These are phyloP conservation scores for Backusella circina DNA, from an alignment of 192 early-diverging fungal genomes.

Conservation along the genomic window DNA sequence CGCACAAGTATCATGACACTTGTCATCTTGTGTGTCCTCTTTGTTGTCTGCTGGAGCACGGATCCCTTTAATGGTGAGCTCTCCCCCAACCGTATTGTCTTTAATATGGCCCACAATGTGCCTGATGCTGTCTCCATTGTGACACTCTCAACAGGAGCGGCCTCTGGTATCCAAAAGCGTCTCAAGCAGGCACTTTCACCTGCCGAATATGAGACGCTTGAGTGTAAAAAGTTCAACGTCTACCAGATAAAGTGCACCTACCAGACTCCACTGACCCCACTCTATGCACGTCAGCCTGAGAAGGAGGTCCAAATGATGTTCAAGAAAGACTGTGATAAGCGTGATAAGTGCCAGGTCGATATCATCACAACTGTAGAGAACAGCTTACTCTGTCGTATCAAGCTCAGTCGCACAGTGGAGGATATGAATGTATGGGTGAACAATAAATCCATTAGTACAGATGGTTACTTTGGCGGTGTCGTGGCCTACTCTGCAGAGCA, in stretches of 20 bases:
- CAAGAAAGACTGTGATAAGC: not conserved
- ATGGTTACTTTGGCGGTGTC: constrained; percentile 4
- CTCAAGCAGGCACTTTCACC: constrained; percentile 16
- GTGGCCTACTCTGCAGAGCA: not conserved
- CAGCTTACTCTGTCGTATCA: constrained; percentile 33
- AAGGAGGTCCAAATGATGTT: not conserved
- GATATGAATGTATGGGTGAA: constrained; percentile 10
- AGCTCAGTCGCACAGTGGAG: constrained; percentile 15
- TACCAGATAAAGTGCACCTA: constrained; percentile 11
- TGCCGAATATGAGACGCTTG: not conserved
- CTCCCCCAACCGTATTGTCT: constrained; percentile 45
- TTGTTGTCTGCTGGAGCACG: constrained; percentile 26
- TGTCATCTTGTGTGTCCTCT: constrained; percentile 28
- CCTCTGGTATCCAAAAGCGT: constrained; percentile 16
- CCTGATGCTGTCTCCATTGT: constrained; percentile 28
- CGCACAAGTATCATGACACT: constrained; percentile 11
- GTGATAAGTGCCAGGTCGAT: constrained; percentile 16
- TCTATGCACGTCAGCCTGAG: not conserved
- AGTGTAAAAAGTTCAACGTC: not conserved
- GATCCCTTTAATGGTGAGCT: constrained; percentile 35
- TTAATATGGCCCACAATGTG: constrained; percentile 40
- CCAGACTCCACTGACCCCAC: not conserved
- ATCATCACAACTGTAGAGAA: constrained; percentile 29
- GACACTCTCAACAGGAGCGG: constrained; percentile 31
- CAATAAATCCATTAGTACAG: not conserved